Percentiles rank a stretch among this genome's conserved stretches.
Conservation (phyloP, 495 filamentous ascomycete genomes). For the Tuber magnatum region DNA sequence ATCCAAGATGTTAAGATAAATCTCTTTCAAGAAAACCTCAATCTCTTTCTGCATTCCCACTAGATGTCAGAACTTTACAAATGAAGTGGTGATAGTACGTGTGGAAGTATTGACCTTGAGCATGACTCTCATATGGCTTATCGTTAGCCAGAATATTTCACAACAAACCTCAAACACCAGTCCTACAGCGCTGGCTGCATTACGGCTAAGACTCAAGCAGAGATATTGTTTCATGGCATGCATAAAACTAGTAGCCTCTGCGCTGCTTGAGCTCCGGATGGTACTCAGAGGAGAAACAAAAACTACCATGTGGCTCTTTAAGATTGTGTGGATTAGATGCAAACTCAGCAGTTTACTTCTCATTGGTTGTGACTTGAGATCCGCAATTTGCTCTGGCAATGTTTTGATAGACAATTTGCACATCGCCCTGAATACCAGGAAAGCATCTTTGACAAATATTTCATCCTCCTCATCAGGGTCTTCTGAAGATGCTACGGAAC, state of each 20-base stretch:
- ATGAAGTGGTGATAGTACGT: background rate
- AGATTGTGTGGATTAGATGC: constrained; percentile 83
- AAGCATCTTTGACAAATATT: constrained; percentile 91
- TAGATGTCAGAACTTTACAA: background rate
- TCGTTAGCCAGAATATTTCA: constrained; percentile 96
- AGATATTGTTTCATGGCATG: constrained; percentile 94
- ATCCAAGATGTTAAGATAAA: constrained; percentile 89
- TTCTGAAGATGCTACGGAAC: constrained; percentile 53
- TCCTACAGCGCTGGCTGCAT: constrained; percentile 85
- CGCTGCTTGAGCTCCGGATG: constrained; percentile 75
- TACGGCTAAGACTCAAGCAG: constrained; percentile 85
- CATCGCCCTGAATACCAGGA: constrained; percentile 92
- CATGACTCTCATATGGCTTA: constrained; percentile 84
- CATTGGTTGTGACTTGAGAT: constrained; percentile 90
- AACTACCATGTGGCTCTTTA: constrained; percentile 80
- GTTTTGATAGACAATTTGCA: constrained; percentile 94
- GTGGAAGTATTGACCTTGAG: constrained; percentile 61
- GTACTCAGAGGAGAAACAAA: constrained; percentile 85
- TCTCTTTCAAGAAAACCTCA: constrained; percentile 95
- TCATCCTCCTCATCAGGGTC: constrained; percentile 81
- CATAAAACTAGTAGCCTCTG: constrained; percentile 82
- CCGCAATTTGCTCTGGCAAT: constrained; percentile 81
- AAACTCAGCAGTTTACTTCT: constrained; percentile 91
- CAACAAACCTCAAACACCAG: constrained; percentile 91
- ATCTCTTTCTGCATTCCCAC: constrained; percentile 70